Evolutionary conservation across 345 rosid species (phyloP), one percentile per base, ranked within the genome.

Genomic region (Combretum micranthum): DNA sequence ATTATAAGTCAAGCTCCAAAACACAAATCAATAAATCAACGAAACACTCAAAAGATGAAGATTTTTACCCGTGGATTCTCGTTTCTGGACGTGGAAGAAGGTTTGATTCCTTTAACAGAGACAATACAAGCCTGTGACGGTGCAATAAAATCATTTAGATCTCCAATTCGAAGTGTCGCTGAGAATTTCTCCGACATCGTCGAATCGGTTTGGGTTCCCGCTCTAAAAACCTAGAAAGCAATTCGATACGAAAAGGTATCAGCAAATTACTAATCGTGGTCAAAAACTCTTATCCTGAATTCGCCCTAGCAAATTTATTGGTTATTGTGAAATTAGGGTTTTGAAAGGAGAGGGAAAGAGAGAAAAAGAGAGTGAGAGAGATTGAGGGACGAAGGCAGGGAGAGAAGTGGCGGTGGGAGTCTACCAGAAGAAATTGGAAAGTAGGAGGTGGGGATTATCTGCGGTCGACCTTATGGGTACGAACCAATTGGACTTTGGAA

Each of bases 71-170:
- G 72, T 16, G 84, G 81, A 43, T 73, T 83, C 62, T 76, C 87
- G n/a, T 59, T 50, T 42, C 47, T 71, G 20, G 76, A 62, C 57
- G 63, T 79, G 4, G 63, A 4, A 20, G 69, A 57, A 55, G 90
- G 59, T 65, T 84, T 85, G 47, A 72, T 26, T 7, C 79, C 85
- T 55, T 85, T 83, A 46, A 84, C 73, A 26, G 96, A 86, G 53
- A 87, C 76, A 6, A 87, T 85, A 60, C 96, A 93, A 14, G 83
- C 88, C 67, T 89, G 99, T 50, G 97, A 86, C 15, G 92, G 97
- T 18, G 90, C 96, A 3, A 89, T 93, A 78, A 85, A 93, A 66
- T 93, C 99, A 68, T 72, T 93, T 66, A 93, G 97, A 82, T 93
- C 99, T 64, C 94, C 97, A 17, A 85, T 69, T 55, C 99, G 75